Percentiles rank a stretch among this genome's conserved stretches.
phyloP scores from a whole-genome alignment of 2,329 filamentous ascomycete species.

The Exophiala alcalophila region DNA sequence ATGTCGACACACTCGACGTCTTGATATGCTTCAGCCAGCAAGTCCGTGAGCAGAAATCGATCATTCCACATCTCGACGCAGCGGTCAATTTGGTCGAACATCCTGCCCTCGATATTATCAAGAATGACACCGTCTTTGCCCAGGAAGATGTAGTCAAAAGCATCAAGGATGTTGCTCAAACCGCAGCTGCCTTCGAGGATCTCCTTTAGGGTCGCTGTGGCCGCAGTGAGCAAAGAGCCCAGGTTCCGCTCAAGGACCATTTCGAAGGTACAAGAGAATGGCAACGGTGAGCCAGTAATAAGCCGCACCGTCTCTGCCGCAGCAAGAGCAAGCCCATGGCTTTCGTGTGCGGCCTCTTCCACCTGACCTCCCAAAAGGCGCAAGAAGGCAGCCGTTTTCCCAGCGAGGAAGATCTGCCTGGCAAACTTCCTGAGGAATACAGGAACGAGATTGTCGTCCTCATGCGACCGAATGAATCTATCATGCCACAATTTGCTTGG shows the following conservation, averaged over 20 bases:
- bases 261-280: constrained; percentile 66
- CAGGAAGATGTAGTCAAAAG: constrained; percentile 71
- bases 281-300: constrained; percentile 23
- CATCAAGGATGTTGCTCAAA: constrained; percentile 62
- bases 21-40: constrained; percentile 69
- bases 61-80: constrained; percentile 68
- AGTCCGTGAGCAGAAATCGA: constrained; percentile 73
- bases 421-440: constrained; percentile 14
- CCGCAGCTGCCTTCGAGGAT: constrained; percentile 68
- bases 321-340: constrained; percentile 6
- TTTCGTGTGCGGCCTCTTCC: background rate
- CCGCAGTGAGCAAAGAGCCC: constrained; percentile 48
- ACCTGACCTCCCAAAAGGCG: constrained; percentile 7
- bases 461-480: constrained; percentile 19
- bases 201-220: constrained; percentile 59
- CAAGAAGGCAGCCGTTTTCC: constrained; percentile 25
- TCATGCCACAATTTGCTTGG: constrained; percentile 23
- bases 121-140: constrained; percentile 69
- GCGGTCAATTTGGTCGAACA: constrained; percentile 74
- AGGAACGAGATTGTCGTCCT: constrained; percentile 12
- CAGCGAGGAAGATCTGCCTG: constrained; percentile 18
- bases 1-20: constrained; percentile 52
- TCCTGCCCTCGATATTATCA: constrained; percentile 60
- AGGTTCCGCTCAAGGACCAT: constrained; percentile 73
- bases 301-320: constrained; percentile 12